Evolutionary conservation across 164 flowering plant species (phyloP).

Genomic region (Vitis amurensis): DNA sequence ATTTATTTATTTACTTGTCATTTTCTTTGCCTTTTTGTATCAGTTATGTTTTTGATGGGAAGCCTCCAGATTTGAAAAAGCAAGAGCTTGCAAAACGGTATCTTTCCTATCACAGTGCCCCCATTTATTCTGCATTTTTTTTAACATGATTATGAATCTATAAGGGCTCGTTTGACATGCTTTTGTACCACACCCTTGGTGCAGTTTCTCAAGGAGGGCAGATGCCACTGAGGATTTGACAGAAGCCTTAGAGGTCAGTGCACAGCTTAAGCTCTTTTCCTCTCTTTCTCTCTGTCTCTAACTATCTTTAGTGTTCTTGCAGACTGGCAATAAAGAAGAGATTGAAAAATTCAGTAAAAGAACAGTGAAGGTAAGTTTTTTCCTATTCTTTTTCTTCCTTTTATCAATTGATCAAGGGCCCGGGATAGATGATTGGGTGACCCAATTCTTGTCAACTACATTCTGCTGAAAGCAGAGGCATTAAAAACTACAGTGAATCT

Average conservation of each 20-base stretch:
- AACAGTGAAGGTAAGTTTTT: conserved; percentile 76
- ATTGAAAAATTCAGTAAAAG: conserved; percentile 94
- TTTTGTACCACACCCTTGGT: conserved; percentile 4
- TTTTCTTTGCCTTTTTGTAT: not conserved
- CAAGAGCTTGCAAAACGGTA: conserved; percentile 93
- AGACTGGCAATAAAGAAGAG: conserved; percentile 86
- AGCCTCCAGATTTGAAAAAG: conserved; percentile 89
- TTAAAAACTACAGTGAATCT: too few relatives aligned
- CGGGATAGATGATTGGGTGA: too few relatives aligned
- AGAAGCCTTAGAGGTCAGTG: conserved; percentile 69
- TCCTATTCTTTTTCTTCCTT: conserved; percentile 7
- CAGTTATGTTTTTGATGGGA: conserved; percentile 96
- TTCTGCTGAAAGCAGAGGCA: too few relatives aligned
- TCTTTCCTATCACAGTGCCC: not conserved
- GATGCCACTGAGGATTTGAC: conserved; percentile 86
- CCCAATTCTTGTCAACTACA: too few relatives aligned
- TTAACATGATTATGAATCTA: not conserved
- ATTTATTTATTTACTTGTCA: not conserved
- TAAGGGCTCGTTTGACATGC: not conserved
- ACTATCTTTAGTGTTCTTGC: conserved; percentile 19
- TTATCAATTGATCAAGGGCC: too few relatives aligned
- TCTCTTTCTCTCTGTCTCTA: not conserved
- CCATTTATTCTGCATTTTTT: not conserved
- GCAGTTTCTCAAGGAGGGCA: conserved; percentile 72
- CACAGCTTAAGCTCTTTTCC: not conserved